Percentiles rank a stretch among this genome's conserved stretches.
phyloP scores from a whole-genome alignment of 2,329 filamentous ascomycete genomes.

The Thelonectria discophora region DNA sequence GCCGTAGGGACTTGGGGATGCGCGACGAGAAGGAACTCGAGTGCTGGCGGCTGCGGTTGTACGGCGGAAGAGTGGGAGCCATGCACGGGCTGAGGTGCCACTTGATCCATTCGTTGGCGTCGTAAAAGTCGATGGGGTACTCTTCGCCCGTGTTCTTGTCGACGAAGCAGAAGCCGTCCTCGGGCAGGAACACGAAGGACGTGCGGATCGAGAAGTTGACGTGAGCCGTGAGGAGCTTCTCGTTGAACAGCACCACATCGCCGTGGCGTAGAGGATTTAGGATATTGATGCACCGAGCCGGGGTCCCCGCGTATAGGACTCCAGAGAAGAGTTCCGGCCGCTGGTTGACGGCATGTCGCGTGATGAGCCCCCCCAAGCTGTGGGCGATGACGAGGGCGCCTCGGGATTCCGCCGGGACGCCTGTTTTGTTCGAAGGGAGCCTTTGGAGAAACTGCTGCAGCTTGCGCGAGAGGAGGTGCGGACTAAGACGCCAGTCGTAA shows the following conservation, averaged over 20 bases:
- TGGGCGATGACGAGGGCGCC: constrained; percentile 88
- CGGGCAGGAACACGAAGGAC: constrained; percentile 83
- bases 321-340: constrained; percentile 86
- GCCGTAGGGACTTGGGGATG: constrained; percentile 55
- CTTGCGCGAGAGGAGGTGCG: constrained; percentile 74
- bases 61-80: constrained; percentile 69
- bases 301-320: constrained; percentile 85
- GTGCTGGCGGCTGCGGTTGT: constrained; percentile 48
- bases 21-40: constrained; percentile 58
- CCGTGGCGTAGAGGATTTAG: constrained; percentile 89
- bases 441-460: constrained; percentile 78
- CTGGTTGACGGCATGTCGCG: constrained; percentile 86
- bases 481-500: constrained; percentile 93
- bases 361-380: constrained; percentile 87
- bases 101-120: constrained; percentile 80
- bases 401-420: constrained; percentile 58
- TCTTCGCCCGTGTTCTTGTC: constrained; percentile 82
- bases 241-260: constrained; percentile 90
- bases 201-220: constrained; percentile 94
- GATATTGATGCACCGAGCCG: constrained; percentile 89
- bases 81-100: constrained; percentile 83
- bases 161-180: constrained; percentile 88
- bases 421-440: constrained; percentile 76
- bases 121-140: constrained; percentile 86
- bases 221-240: constrained; percentile 87